Evolutionary conservation across 306 rosid genomes (phyloP), one percentile per base, ranked within the genome.

Genomic region (Pyrus communis): DNA sequence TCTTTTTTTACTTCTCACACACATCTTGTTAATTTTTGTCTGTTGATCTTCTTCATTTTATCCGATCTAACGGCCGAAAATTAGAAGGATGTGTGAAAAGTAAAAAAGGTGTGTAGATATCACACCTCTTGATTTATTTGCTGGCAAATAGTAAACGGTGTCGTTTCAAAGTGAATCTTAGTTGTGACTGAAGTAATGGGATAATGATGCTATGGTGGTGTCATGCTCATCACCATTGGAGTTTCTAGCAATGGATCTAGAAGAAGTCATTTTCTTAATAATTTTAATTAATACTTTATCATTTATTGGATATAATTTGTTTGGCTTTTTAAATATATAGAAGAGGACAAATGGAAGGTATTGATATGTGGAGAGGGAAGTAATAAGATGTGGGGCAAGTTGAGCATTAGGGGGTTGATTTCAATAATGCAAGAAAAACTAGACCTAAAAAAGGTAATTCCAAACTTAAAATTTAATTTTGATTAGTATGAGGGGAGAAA

Each of bases 191-290:
- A 51, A 51, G 21, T 2, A 51, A 15, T 51, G 55, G 55, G 69
- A 82, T 78, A 85, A 87, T 91, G 98, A 91, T 87, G 96, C 76
- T 49, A 85, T 80, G 64, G 79, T 89, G 85, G 87, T 89, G 98
- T 93, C 98, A 93, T 89, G 96, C 91, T 85, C 84, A 67, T 84
- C 96, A 85, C 82, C 93, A 84, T 79, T 80, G 67, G 78, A 78
- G 77, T 81, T 79, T 68, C 54, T 60, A 68, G 77, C 27, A 73
- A 66, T 30, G 35, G 38, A 71, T 86, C 88, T 82, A 77, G 84
- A 88, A 80, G 79, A 70, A 31, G 82, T 82, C 79, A 64, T 58
- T 58, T 72, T 62, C 67, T 68, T 23, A 4, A 27, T 35, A 17
- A 17, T 59, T n/a, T 60, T 23, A 4, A 9, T 57, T 33, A 10